phyloP scores from a whole-genome alignment of 2,329 filamentous ascomycete genomes.

The Akanthomyces dipterigenus region DNA sequence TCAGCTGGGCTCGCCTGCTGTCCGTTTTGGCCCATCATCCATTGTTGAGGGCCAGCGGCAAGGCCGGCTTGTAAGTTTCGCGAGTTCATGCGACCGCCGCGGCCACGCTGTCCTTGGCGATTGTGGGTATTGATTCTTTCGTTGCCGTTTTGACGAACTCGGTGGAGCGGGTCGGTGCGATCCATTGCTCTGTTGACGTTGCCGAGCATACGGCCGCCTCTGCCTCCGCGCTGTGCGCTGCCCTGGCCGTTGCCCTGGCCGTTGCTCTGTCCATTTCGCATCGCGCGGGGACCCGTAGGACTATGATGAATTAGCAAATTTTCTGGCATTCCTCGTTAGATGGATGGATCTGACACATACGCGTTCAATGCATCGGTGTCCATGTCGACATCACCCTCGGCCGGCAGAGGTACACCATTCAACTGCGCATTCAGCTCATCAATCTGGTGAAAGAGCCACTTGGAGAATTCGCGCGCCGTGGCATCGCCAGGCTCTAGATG shows the following conservation, averaged over 20 bases:
- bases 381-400: conserved; percentile 35
- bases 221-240: conserved; percentile 40
- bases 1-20: conserved; percentile 40
- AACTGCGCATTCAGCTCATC: conserved; percentile 57
- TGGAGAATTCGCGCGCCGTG: conserved; percentile 73
- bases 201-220: conserved; percentile 77
- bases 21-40: conserved; percentile 36
- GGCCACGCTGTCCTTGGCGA: conserved; percentile 51
- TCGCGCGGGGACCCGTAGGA: conserved; percentile 89
- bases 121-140: conserved; percentile 77
- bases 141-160: conserved; percentile 65
- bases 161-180: conserved; percentile 71
- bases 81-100: conserved; percentile 45
- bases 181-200: conserved; percentile 81
- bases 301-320: conserved; percentile 46
- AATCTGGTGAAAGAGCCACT: conserved; percentile 91
- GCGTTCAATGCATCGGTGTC: conserved; percentile 64
- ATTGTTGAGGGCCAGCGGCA: conserved; percentile 32
- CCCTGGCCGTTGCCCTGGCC: conserved; percentile 23
- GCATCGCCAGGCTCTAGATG: conserved; percentile 76
- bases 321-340: conserved; percentile 1
- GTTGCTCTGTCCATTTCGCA: conserved; percentile 67
- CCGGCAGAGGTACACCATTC: conserved; percentile 37
- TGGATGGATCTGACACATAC: conserved; percentile 44
- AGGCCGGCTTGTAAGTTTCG: conserved; percentile 46